These are phyloP conservation scores for Nidula microcarpa DNA, from an alignment of 768 basidiomycete species.

Conservation along the genomic window DNA sequence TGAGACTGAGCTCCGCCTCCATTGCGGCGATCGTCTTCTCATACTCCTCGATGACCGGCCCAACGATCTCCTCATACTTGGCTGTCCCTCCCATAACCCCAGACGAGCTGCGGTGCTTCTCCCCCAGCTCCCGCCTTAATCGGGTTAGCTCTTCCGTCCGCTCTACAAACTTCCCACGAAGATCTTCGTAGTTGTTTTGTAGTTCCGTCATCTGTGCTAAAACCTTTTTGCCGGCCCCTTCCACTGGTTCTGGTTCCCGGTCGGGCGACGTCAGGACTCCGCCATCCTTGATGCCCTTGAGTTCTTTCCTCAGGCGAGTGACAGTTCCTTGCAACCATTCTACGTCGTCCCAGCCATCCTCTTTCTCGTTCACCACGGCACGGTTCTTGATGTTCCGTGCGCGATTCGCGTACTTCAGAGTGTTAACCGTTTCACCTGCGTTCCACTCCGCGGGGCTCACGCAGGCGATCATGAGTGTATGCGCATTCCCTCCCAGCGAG, in stretches of 20 bases:
- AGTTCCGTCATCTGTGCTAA: slow-evolving; percentile 79
- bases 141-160: slow-evolving; percentile 86
- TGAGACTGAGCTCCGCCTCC: slow-evolving; percentile 88
- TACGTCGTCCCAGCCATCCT: slow-evolving; percentile 98
- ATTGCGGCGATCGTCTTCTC: slow-evolving; percentile 95
- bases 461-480: slow-evolving; percentile 99
- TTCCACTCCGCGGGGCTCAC: slow-evolving; percentile 97
- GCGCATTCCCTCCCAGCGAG: slow-evolving; percentile 94
- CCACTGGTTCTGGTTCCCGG: slow-evolving; percentile 34
- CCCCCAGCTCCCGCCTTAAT: slow-evolving; percentile 74
- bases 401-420: slow-evolving; percentile 95
- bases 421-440: slow-evolving; percentile 88
- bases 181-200: slow-evolving; percentile 81
- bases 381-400: slow-evolving; percentile 97
- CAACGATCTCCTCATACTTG: slow-evolving; percentile 90
- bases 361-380: slow-evolving; percentile 87
- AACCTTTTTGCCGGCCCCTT: slow-evolving; percentile 72
- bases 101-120: slow-evolving; percentile 56
- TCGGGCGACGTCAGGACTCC: slow-evolving; percentile 28
- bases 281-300: slow-evolving; percentile 77
- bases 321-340: slow-evolving; percentile 94
- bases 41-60: slow-evolving; percentile 97
- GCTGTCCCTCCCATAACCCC: slow-evolving; percentile 67
- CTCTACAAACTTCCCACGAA: slow-evolving; percentile 81
- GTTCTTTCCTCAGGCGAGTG: slow-evolving; percentile 79